Evolutionary conservation across 495 filamentous ascomycete species (phyloP), one percentile per base, ranked within the genome.

Genomic region (Chaetomium tenue): DNA sequence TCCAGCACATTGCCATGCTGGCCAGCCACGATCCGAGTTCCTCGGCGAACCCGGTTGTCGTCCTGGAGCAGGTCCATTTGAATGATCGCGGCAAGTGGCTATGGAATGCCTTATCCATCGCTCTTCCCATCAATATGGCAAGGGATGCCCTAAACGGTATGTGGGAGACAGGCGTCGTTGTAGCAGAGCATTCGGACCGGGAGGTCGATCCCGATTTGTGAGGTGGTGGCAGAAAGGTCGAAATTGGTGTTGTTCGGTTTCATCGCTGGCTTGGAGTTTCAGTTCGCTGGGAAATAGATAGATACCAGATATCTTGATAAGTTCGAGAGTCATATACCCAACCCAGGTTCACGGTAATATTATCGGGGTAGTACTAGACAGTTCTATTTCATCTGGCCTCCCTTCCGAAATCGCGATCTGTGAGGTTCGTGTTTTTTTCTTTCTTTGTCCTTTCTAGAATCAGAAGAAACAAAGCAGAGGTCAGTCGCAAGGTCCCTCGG

Each of bases 31-130:
- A 75, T 46, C 13, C 72, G 12, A 60, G 44, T 44, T 33, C 25
- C 5, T 7, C 37, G 16, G 61, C 60, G 20, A 68, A 61, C 44
- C 59, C 63, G 20, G 63, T 75, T 3, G 61, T 74, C 5, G 58
- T 66, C 16, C 37, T 74, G 6, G 67, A 71, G 30, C 55, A 63
- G 40, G 25, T 74, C 40, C 39, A 13, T 1, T 48, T 75, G 22
- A 72, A 70, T 30, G 67, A 70, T 6, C 63, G 70, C 26, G 68
- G 70, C 1, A 59, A 64, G 50, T 75, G 72, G 72, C 66, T 74
- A 5, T 75, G 74, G 74, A 74, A 75, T 26, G 71, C 74, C 5
- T 33, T 75, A 39, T 70, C 72, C 13, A 42, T 75, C 30, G 74
- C 74, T 5, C 66, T 75, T 15, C 68, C 72, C 4, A 59, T 74